Percentiles rank a stretch among this genome's conserved stretches.
Evolutionary conservation across 2,329 filamentous ascomycete species (phyloP).

Genomic region (Neobulgaria alba): DNA sequence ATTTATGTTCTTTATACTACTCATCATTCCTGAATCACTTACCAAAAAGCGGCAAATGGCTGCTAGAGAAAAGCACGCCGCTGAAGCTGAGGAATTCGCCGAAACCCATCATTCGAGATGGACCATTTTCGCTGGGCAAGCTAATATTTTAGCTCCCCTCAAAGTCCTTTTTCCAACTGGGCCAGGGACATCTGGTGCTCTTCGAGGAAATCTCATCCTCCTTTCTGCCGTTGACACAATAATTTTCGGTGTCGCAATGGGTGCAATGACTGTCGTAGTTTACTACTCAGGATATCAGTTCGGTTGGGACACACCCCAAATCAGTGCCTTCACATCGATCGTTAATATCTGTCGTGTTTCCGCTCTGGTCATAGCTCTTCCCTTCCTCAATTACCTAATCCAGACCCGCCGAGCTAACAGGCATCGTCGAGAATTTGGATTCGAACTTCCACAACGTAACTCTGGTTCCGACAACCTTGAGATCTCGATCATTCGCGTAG

Average conservation of each 20-base stretch:
- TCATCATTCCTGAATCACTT: conserved; percentile 78
- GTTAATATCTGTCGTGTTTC: conserved; percentile 68
- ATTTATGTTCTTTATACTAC: conserved; percentile 64
- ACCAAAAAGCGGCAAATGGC: conserved; percentile 60
- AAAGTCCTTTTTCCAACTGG: conserved; percentile 69
- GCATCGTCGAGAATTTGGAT: conserved; percentile 48
- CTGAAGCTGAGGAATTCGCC: conserved; percentile 30
- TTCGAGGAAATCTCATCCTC: conserved; percentile 75
- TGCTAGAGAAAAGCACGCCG: conserved; percentile 59
- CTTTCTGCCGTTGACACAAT: conserved; percentile 75
- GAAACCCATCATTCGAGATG: conserved; percentile 10
- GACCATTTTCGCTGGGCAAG: conserved; percentile 30
- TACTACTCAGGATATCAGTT: conserved; percentile 78
- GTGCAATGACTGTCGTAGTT: conserved; percentile 70
- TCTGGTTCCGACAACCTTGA: conserved; percentile 70
- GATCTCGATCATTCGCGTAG: conserved; percentile 63
- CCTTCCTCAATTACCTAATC: conserved; percentile 67
- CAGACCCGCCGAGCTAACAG: conserved; percentile 35
- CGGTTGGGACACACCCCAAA: conserved; percentile 73
- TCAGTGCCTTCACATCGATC: conserved; percentile 72
- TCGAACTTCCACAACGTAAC: conserved; percentile 35
- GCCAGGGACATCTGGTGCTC: conserved; percentile 45
- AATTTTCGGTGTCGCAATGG: conserved; percentile 74
- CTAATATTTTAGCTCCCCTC: conserved; percentile 69
- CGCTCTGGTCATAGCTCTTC: conserved; percentile 66